Evolutionary conservation across 2,329 filamentous ascomycete genomes (phyloP).

Genomic region (Alternaria alternata): DNA sequence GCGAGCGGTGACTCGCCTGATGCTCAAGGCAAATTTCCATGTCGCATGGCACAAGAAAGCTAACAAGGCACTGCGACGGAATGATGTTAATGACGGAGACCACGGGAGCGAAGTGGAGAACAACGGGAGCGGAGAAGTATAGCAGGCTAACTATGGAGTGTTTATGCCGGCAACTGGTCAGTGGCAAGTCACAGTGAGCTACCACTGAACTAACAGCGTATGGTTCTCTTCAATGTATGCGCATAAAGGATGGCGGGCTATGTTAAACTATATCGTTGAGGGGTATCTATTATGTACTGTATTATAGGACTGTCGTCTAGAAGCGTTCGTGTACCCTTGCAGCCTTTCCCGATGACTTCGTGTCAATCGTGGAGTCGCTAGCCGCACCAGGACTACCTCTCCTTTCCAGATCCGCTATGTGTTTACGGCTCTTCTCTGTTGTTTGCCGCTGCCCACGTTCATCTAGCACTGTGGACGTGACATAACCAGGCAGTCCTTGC

Average conservation of each 20-base stretch:
- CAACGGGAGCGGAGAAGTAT: too few relatives aligned
- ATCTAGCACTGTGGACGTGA: conserved; percentile 30
- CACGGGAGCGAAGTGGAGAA: too few relatives aligned
- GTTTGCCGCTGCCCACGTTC: conserved; percentile 12
- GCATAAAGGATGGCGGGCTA: background rate
- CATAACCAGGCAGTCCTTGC: conserved; percentile 19
- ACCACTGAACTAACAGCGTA: background rate
- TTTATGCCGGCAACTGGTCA: too few relatives aligned
- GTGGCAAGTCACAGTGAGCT: too few relatives aligned
- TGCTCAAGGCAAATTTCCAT: too few relatives aligned
- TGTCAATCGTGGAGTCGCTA: conserved; percentile 23
- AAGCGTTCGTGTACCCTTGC: conserved; percentile 12
- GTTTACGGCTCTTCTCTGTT: conserved; percentile 4
- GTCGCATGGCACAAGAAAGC: too few relatives aligned
- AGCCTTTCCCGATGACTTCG: conserved; percentile 14
- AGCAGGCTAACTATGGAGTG: too few relatives aligned
- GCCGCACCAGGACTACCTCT: conserved; percentile 21
- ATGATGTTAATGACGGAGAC: too few relatives aligned
- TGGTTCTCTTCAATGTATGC: background rate
- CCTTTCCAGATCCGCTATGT: conserved; percentile 1
- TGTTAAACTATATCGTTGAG: background rate
- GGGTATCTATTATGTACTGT: background rate
- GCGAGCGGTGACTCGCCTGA: too few relatives aligned
- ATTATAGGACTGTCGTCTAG: background rate
- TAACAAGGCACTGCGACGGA: too few relatives aligned